Percentiles rank a stretch among this genome's conserved stretches.
These are phyloP conservation scores for Russula compacta DNA, from an alignment of 768 basidiomycete genomes.

Conservation along the genomic window DNA sequence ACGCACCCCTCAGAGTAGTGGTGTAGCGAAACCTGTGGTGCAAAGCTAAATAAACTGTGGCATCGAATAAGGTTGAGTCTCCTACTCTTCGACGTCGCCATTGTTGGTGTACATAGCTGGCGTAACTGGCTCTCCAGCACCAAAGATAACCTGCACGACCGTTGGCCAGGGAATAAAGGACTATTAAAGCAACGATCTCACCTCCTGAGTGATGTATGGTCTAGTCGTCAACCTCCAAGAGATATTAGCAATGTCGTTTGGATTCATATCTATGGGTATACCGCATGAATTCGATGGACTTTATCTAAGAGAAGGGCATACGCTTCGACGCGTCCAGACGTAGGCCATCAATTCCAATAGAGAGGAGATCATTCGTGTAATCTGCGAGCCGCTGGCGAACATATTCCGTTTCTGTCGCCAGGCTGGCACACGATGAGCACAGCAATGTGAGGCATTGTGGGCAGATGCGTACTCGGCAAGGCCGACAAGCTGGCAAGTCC, in stretches of 20 bases:
- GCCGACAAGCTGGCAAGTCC: conserved; percentile 31
- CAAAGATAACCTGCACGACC: conserved; percentile 27
- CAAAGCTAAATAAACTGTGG: too few species aligned
- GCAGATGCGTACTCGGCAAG: conserved; percentile 32
- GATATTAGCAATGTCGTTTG: conserved; percentile 47
- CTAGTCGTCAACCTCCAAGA: conserved; percentile 31
- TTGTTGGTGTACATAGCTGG: conserved; percentile 48
- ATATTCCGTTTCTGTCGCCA: conserved; percentile 53
- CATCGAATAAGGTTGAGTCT: background rate
- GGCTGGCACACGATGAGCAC: conserved; percentile 27
- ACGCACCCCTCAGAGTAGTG: conserved; percentile 40
- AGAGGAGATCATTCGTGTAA: conserved; percentile 52
- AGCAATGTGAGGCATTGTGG: background rate
- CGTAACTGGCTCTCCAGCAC: conserved; percentile 41
- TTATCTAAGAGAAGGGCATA: conserved; percentile 22
- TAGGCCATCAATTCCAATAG: conserved; percentile 53
- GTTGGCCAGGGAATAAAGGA: too few species aligned
- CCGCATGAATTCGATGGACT: too few species aligned
- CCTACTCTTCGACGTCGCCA: conserved; percentile 58
- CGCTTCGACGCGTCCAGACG: conserved; percentile 60
- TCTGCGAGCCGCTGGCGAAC: conserved; percentile 46
- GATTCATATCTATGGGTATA: conserved; percentile 39
- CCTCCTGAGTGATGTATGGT: conserved; percentile 59
- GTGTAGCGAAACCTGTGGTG: conserved; percentile 47
- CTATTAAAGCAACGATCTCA: background rate